phyloP scores from a whole-genome alignment of 176 grass and related monocot genomes.

The Paspalum notatum region DNA sequence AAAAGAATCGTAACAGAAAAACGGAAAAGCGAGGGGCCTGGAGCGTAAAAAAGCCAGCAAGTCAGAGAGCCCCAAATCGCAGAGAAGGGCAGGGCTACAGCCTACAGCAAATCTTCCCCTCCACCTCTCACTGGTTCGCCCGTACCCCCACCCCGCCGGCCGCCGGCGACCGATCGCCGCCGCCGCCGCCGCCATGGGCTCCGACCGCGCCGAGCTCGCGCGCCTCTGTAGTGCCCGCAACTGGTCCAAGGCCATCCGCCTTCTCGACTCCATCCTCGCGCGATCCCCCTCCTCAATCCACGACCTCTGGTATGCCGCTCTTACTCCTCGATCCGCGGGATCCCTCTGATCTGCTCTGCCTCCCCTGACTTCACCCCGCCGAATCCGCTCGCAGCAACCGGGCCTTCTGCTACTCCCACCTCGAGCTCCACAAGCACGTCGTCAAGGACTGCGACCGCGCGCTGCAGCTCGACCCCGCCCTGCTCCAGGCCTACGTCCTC shows the following conservation, averaged over 20 bases:
- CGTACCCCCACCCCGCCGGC: slow-evolving; percentile 17
- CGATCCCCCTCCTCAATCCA: slow-evolving; percentile 81
- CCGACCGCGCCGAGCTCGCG: slow-evolving; percentile 79
- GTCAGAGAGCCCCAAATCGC: slow-evolving; percentile 41
- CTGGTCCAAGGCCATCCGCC: slow-evolving; percentile 98
- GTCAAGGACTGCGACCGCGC: slow-evolving; percentile 95
- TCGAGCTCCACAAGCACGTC: slow-evolving; percentile 98
- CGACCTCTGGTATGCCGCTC: slow-evolving; percentile 72
- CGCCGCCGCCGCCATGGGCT: slow-evolving; percentile 56
- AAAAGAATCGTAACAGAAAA: too few relatives aligned
- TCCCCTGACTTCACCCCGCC: background rate
- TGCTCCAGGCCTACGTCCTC: slow-evolving; percentile 91
- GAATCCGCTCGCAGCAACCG: slow-evolving; percentile 72
- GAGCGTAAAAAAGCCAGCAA: slow-evolving; percentile 23
- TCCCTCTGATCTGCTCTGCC: slow-evolving; percentile 33
- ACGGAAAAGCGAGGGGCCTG: too few relatives aligned
- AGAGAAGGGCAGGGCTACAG: too few relatives aligned
- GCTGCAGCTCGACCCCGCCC: slow-evolving; percentile 58
- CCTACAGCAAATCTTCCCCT: too few relatives aligned
- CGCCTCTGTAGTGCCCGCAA: slow-evolving; percentile 74
- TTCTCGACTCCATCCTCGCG: slow-evolving; percentile 74
- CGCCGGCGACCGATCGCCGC: slow-evolving; percentile 39
- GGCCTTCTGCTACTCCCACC: slow-evolving; percentile 94
- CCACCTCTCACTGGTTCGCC: slow-evolving; percentile 36
- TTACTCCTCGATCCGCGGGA: slow-evolving; percentile 13